Conservation (phyloP, 2,329 filamentous ascomycete genomes). For the Didymella pinodella region DNA sequence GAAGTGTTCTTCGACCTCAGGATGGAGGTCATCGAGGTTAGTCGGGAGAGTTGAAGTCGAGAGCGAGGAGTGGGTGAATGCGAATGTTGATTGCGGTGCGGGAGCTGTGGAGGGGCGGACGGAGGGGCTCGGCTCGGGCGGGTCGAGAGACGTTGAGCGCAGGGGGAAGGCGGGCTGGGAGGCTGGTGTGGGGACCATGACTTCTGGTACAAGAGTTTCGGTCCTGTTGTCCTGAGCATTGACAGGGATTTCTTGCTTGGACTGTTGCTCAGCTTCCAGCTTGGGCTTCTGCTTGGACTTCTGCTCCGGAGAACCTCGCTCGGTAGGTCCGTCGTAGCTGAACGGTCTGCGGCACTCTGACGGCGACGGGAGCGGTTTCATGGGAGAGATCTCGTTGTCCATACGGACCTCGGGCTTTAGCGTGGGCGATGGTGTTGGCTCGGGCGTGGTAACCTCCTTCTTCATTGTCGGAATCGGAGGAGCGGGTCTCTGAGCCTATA, state of each 20-base stretch:
- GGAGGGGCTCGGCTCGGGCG: constrained; percentile 20
- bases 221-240: background rate
- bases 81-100: constrained; percentile 13
- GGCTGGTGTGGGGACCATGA: constrained; percentile 1
- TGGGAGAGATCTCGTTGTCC: constrained; percentile 32
- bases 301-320: constrained; percentile 10
- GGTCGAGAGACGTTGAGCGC: constrained; percentile 23
- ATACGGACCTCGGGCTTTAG: constrained; percentile 28
- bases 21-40: background rate
- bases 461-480: constrained; percentile 27
- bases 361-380: constrained; percentile 30
- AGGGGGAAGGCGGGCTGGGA: constrained; percentile 9
- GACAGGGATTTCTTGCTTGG: background rate
- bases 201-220: background rate
- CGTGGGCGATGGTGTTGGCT: constrained; percentile 41
- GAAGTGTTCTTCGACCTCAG: constrained; percentile 16
- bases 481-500: constrained; percentile 34
- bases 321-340: constrained; percentile 35
- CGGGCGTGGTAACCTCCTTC: constrained; percentile 39
- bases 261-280: background rate
- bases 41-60: constrained; percentile 2
- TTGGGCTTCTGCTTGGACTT: background rate
- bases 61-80: constrained; percentile 1
- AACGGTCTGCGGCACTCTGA: constrained; percentile 34
- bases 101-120: constrained; percentile 18